Evolutionary conservation across 2,329 filamentous ascomycete species (phyloP), one percentile per base, ranked within the genome.

Genomic region (Fusarium nurragi): DNA sequence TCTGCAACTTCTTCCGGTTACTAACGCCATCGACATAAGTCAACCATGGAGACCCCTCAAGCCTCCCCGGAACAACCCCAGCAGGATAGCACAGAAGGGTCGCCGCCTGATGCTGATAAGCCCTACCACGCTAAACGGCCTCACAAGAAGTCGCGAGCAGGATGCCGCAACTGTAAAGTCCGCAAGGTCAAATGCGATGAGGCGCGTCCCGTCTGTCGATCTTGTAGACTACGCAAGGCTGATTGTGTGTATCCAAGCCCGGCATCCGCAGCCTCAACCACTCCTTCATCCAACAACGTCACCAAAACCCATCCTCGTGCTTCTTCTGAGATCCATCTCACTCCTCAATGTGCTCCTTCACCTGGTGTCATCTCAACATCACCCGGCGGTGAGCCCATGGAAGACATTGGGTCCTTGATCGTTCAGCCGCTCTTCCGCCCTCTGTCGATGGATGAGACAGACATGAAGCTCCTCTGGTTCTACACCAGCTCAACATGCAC

Each of bases 381-480:
- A 6, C 30, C 58, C 16, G 41, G 58, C 34, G 64, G 67, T 14
- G 63, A 50, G 7, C 32, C 39, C 12, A 6, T 54, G 54, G 45
- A 60, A 3, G 63, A 66, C 25, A 21, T 39, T 16, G 37, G 45
- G 6, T 25, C 64, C 30, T 50, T 73, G 32, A 51, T 71, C 32
- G 44, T 62, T 19, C 69, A 74, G 40, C 71, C 74, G 11, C 59
- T 75, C 43, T 73, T 70, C 64, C 78, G 63, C 11, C 72, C 80
- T 2, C 55, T 58, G 2, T 72, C 71, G 13, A 71, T 77, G 48
- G 74, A 79, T 37, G 74, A 77, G 28, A 64, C 75, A 23, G 83
- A 86, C 59, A 83, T 87, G 81, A 81, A 79, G 62, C 77, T 86
- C 37, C 69, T 87, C 8, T 86, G 84, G 83, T 84, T 84, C 67